Conservation (phyloP, 179 eudicot genomes). For the Spergularia azorica region DNA sequence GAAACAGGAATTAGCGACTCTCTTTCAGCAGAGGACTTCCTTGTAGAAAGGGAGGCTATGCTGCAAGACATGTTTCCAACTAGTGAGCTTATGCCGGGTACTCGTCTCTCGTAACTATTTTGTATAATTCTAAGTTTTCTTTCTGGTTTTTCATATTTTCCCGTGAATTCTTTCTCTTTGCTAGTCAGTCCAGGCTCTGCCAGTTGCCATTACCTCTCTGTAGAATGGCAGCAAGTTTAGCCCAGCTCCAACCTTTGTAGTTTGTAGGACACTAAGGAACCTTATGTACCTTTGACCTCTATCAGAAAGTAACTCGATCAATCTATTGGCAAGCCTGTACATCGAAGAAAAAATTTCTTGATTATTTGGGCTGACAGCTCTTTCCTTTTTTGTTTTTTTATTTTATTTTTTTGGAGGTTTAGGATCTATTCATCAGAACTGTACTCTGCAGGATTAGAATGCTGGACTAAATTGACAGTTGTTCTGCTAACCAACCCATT, state of each 20-base stretch:
- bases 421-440: no score
- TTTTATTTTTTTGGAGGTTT: no score
- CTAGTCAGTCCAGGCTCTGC: neutral
- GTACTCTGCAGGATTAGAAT: neutral
- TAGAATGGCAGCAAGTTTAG: neutral
- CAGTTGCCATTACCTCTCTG: neutral
- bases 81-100: slow-evolving; percentile 96
- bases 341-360: slow-evolving; percentile 1
- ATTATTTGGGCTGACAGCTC: no score
- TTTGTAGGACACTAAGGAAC: neutral
- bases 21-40: slow-evolving; percentile 88
- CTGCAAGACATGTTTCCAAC: slow-evolving; percentile 73
- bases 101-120: no score
- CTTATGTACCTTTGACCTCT: no score
- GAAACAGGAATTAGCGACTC: slow-evolving; percentile 81
- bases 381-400: no score
- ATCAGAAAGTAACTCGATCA: neutral
- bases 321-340: neutral
- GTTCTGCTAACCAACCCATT: neutral
- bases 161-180: neutral
- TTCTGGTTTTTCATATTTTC: neutral
- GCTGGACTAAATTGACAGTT: neutral
- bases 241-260: no score
- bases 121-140: no score
- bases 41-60: slow-evolving; percentile 85